These are phyloP conservation scores for Xylaria sp. DNA, from an alignment of 2,329 filamentous ascomycete species.

Conservation along the genomic window DNA sequence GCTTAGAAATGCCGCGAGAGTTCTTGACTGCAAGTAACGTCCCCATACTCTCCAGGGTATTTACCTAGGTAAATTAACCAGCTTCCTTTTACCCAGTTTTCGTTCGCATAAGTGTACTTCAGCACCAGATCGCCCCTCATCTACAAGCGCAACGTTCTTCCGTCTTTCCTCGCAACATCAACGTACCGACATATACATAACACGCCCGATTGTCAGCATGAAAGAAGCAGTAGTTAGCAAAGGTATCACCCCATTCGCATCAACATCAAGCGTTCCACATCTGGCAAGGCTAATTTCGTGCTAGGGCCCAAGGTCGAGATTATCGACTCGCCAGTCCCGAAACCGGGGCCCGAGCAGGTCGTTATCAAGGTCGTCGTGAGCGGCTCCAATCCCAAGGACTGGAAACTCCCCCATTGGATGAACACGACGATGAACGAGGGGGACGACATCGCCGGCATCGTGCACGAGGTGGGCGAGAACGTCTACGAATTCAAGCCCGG, in stretches of 20 bases:
- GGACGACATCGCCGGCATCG: constrained; percentile 66
- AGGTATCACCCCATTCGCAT: constrained; percentile 27
- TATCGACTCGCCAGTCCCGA: constrained; percentile 55
- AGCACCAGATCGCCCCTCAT: not conserved
- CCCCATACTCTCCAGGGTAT: constrained; percentile 5
- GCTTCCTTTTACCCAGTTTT: not conserved
- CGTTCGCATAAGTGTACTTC: not conserved
- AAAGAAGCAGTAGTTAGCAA: constrained; percentile 45
- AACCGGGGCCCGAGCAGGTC: constrained; percentile 54
- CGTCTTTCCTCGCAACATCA: not conserved
- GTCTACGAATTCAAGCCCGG: constrained; percentile 67
- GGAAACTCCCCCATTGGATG: constrained; percentile 52
- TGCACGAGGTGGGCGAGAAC: constrained; percentile 64
- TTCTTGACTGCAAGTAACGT: not conserved
- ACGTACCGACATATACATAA: not conserved
- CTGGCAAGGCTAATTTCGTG: not conserved
- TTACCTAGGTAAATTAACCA: constrained; percentile 11
- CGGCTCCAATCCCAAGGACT: constrained; percentile 62
- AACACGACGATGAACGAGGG: constrained; percentile 56
- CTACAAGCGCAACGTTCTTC: not conserved
- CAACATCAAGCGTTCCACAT: not conserved
- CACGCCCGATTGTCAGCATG: constrained; percentile 34
- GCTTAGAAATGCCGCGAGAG: not conserved
- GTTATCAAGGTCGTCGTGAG: constrained; percentile 57
- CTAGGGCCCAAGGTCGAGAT: constrained; percentile 51